These are phyloP conservation scores for Letharia lupina DNA, from an alignment of 495 filamentous ascomycete genomes.

Conservation along the genomic window DNA sequence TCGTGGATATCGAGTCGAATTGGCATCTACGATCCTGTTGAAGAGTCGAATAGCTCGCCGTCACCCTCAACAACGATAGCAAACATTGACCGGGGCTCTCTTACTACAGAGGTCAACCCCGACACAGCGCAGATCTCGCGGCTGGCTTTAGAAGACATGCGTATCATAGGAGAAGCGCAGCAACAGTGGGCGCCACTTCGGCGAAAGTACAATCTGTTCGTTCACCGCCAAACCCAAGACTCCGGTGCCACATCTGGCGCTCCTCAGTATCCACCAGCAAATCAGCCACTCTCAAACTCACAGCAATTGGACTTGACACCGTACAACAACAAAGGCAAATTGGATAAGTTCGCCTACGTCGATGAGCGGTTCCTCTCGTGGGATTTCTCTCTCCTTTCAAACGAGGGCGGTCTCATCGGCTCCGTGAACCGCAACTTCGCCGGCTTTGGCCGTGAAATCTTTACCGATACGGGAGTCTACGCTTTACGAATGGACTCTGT, in stretches of 20 bases:
- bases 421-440: constrained; percentile 61
- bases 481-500: constrained; percentile 61
- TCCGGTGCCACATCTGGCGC: constrained; percentile 26
- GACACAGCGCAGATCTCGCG: constrained; percentile 44
- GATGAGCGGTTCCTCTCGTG: constrained; percentile 50
- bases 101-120: constrained; percentile 32
- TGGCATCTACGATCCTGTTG: constrained; percentile 52
- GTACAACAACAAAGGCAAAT: constrained; percentile 36
- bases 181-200: constrained; percentile 60
- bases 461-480: constrained; percentile 66
- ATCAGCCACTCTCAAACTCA: constrained; percentile 40
- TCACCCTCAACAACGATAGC: constrained; percentile 40
- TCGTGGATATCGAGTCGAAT: constrained; percentile 60
- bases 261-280: constrained; percentile 35
- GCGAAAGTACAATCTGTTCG: constrained; percentile 61
- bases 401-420: constrained; percentile 42
- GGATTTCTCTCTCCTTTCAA: constrained; percentile 49
- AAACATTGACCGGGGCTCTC: constrained; percentile 34
- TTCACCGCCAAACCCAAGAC: constrained; percentile 33
- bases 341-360: constrained; percentile 56
- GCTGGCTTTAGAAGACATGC: constrained; percentile 48
- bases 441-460: constrained; percentile 61
- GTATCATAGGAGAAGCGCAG: constrained; percentile 59
- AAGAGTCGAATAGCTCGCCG: constrained; percentile 27
- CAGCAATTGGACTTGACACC: constrained; percentile 41